A percentile compares a stretch with the other conserved stretches of the same genome.
phyloP scores from a whole-genome alignment of 495 filamentous ascomycete species.

The Durotheca rogersii region DNA sequence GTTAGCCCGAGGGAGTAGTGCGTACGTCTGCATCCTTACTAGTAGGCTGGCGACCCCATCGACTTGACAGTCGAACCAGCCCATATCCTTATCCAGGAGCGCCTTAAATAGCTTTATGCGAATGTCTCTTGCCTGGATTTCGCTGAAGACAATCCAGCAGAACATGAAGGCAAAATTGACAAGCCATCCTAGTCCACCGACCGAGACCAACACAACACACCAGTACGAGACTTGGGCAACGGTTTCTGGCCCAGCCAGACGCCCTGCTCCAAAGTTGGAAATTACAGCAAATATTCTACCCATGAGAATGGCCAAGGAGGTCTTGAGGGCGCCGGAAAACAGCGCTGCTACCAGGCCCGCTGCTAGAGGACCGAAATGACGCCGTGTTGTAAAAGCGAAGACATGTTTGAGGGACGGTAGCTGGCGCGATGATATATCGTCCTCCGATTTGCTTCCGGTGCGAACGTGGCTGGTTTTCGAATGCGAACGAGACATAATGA shows the following conservation, averaged over 20 bases:
- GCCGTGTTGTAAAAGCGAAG: conserved; percentile 68
- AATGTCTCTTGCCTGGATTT: conserved; percentile 70
- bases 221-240: conserved; percentile 57
- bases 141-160: conserved; percentile 73
- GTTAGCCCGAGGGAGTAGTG: neutral
- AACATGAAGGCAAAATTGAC: conserved; percentile 63
- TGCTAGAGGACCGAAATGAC: conserved; percentile 57
- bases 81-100: conserved; percentile 69
- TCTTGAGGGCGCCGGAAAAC: conserved; percentile 60
- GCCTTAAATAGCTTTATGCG: conserved; percentile 64
- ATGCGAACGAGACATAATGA: too few species aligned
- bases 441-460: neutral
- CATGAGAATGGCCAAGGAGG: conserved; percentile 67
- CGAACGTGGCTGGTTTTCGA: neutral
- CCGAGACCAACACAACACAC: conserved; percentile 55
- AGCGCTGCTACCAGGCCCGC: conserved; percentile 56
- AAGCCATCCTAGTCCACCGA: conserved; percentile 66
- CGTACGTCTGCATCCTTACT: conserved; percentile 70
- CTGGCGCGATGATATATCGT: neutral
- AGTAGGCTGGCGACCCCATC: conserved; percentile 73
- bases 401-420: conserved; percentile 47
- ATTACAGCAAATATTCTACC: conserved; percentile 76
- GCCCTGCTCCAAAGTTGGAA: conserved; percentile 61
- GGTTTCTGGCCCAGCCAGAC: conserved; percentile 50
- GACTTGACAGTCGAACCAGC: conserved; percentile 77